Base-by-base conservation (phyloP, 805 yeast species). In the Zygoascus flipseniorum region DNA sequence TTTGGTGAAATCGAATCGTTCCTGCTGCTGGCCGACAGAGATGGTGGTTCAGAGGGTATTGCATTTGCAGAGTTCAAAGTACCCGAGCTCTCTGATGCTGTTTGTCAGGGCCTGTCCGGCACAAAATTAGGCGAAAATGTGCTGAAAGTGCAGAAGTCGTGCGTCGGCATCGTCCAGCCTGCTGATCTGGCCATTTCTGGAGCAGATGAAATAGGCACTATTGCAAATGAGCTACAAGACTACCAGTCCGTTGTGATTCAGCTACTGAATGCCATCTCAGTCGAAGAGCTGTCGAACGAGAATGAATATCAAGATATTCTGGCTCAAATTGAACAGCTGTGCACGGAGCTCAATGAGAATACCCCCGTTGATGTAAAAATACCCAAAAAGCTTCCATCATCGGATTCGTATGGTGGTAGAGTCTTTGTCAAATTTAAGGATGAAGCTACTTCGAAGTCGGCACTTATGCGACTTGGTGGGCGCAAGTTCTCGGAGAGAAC, bases 401-500 rank as follows among this genome's bases (percentile, higher is more conserved):
- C 68, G 76, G 64, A 74, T 79, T 62, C 46, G 44, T 41, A 46
- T 19, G 50, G 48, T 9, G 96, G 97, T 0, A 83, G 80, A 57
- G 75, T 89, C 0, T 89, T 75, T 65, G 79, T 86, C 20, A 80
- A 83, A 65, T 89, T 85, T 67, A 74, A 72, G 0, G 70, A 72
- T 11, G 67, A 72, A 1, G 77, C 76, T 1, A 68, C 69, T 1
- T 83, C 95, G 1, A 64, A 70, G 5, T 65, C 67, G 8, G 95
- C 93, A 0, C 70, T 80, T 67, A 55, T 67, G 9, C 76, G 73
- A 9, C 60, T 88, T 16, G 80, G 85, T 8, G 96, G 96, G 1
- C 69, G 83, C 50, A 68, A 69, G 51, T 89, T 82, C 63, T 79
- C 82, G 57, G 89, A 81, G 46, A 72, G 96, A 49, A 76, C 85